Evolutionary conservation across 2,329 filamentous ascomycete genomes (phyloP).

Genomic region (Aspergillus sp.): DNA sequence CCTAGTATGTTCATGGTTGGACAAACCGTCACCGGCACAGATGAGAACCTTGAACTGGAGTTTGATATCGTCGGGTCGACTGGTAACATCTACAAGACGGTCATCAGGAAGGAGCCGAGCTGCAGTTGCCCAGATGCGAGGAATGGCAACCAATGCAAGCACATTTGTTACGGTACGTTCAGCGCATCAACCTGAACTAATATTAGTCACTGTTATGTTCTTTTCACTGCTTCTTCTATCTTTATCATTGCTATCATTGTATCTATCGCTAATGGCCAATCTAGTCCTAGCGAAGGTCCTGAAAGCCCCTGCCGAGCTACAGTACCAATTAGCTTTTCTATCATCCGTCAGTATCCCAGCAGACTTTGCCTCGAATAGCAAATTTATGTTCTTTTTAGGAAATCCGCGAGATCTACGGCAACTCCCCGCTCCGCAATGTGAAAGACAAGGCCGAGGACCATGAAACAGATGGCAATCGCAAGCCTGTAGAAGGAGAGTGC

Average conservation of each 20-base stretch:
- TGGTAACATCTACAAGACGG: constrained; percentile 63
- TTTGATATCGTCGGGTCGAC: constrained; percentile 61
- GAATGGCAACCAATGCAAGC: constrained; percentile 64
- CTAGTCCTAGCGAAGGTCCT: constrained; percentile 58
- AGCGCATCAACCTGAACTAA: background rate
- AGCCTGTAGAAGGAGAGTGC: constrained; percentile 62
- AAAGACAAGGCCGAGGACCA: constrained; percentile 31
- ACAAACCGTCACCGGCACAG: constrained; percentile 46
- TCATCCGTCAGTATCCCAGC: constrained; percentile 39
- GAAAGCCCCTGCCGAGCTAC: constrained; percentile 55
- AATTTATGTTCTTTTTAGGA: constrained; percentile 40
- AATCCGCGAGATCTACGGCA: constrained; percentile 55
- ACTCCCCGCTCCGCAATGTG: constrained; percentile 52
- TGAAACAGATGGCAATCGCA: constrained; percentile 51
- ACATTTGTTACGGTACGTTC: constrained; percentile 56
- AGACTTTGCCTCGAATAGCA: background rate
- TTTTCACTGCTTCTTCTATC: constrained; percentile 14
- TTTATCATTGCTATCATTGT: constrained; percentile 5
- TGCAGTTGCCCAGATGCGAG: constrained; percentile 57
- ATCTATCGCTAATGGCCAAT: constrained; percentile 17
- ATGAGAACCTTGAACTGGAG: constrained; percentile 49
- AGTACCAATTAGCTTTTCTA: constrained; percentile 62
- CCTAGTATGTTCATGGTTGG: constrained; percentile 58
- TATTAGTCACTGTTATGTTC: background rate
- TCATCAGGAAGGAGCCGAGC: constrained; percentile 51